These are phyloP conservation scores for Phytopythium cucurbitacearum DNA, from an alignment of 352 stramenopile species.

Conservation along the genomic window DNA sequence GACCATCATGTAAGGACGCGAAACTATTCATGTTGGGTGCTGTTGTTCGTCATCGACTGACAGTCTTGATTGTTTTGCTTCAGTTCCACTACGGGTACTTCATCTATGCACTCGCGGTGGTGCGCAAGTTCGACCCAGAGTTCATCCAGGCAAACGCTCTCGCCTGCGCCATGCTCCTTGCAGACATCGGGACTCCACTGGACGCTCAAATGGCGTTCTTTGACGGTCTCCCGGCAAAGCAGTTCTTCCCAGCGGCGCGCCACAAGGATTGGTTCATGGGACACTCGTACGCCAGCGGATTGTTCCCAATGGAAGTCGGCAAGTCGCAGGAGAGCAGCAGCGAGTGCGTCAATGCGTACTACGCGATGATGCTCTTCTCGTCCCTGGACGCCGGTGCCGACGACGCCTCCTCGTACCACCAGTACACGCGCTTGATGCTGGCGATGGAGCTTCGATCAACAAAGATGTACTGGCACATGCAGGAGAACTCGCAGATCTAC, in stretches of 20 bases:
- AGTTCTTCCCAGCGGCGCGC: constrained; percentile 83
- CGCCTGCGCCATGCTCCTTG: constrained; percentile 53
- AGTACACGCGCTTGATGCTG: constrained; percentile 90
- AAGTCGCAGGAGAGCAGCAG: constrained; percentile 96
- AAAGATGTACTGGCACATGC: constrained; percentile 97
- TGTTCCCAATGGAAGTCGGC: constrained; percentile 93
- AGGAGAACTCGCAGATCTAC: constrained; percentile 65
- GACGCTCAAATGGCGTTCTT: constrained; percentile 45
- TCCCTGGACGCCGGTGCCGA: constrained; percentile 45
- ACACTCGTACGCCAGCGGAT: constrained; percentile 94
- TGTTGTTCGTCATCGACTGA: constrained; percentile 5
- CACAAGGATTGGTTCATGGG: constrained; percentile 97
- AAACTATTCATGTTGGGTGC: background rate
- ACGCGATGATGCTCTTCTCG: constrained; percentile 87
- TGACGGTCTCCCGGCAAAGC: constrained; percentile 34
- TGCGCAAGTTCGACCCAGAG: constrained; percentile 68
- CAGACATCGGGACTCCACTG: constrained; percentile 63
- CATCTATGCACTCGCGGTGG: constrained; percentile 71
- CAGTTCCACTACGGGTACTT: constrained; percentile 96
- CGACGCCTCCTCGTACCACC: constrained; percentile 44
- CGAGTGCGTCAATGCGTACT: constrained; percentile 96
- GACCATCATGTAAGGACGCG: constrained; percentile 62
- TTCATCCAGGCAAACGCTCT: constrained; percentile 62
- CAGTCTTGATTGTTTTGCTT: constrained; percentile 10
- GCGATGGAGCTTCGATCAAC: constrained; percentile 90